phyloP scores from a whole-genome alignment of 1,284 basidiomycete species.

The Fomitopsis palustris region DNA sequence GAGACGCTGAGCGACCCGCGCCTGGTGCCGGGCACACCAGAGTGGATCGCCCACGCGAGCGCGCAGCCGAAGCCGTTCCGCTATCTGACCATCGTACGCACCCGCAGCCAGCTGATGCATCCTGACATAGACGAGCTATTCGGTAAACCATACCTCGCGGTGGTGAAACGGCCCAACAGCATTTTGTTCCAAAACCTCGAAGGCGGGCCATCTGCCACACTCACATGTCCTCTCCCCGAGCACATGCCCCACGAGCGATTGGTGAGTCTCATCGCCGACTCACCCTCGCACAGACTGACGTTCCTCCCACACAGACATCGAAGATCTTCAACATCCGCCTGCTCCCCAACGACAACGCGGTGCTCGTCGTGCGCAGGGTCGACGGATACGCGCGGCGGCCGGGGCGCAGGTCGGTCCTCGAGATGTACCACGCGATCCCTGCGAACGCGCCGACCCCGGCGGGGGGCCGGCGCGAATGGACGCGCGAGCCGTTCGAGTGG shows the following conservation, averaged over 20 bases:
- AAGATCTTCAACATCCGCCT: conserved; percentile 49
- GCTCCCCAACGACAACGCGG: conserved; percentile 49
- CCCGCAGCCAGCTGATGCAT: conserved; percentile 36
- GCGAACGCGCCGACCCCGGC: conserved; percentile 15
- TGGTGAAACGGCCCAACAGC: conserved; percentile 40
- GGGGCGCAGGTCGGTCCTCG: conserved; percentile 14
- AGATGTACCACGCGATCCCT: conserved; percentile 15
- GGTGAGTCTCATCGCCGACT: background rate
- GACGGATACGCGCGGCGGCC: conserved; percentile 14
- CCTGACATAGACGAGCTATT: conserved; percentile 44
- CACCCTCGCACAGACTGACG: background rate
- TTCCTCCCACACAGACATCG: conserved; percentile 30
- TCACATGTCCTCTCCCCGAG: conserved; percentile 17
- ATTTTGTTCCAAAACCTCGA: conserved; percentile 46
- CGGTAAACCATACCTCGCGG: conserved; percentile 40
- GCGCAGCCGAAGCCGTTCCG: conserved; percentile 39
- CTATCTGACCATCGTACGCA: conserved; percentile 36
- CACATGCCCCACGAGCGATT: background rate
- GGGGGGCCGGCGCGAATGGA: conserved; percentile 2
- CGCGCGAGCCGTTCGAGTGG: background rate
- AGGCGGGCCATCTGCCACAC: conserved; percentile 24
- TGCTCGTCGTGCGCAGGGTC: conserved; percentile 51
- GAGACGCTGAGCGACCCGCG: conserved; percentile 49
- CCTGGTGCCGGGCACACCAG: conserved; percentile 36
- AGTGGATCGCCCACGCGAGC: conserved; percentile 35